Percentiles rank a stretch among this genome's conserved stretches.
Conservation (phyloP, 352 stramenopile genomes). For the Globisporangium irregulare region DNA sequence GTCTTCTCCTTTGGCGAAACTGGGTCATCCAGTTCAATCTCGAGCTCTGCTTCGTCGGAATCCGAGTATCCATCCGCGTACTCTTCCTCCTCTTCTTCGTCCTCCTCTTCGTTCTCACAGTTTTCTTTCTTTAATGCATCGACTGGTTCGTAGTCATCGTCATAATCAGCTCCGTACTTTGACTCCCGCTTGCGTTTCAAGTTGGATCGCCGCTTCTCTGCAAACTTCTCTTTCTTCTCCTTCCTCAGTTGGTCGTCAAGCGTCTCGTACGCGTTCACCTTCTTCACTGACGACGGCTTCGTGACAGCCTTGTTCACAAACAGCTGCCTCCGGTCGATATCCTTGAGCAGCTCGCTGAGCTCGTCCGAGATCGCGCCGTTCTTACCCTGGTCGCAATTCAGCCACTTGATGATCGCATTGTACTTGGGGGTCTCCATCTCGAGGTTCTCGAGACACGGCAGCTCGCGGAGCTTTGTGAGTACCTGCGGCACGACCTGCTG, state of each 20-base stretch:
- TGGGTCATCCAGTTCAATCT: constrained; percentile 22
- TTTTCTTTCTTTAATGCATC: neutral
- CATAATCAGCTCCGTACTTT: constrained; percentile 3
- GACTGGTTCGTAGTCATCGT: constrained; percentile 16
- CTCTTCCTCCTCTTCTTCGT: constrained; percentile 25
- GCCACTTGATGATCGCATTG: constrained; percentile 42
- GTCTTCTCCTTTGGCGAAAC: constrained; percentile 9
- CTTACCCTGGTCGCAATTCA: constrained; percentile 46
- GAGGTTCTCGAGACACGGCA: constrained; percentile 38
- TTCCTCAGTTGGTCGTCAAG: constrained; percentile 42
- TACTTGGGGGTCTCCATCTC: constrained; percentile 43
- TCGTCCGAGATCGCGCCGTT: constrained; percentile 32
- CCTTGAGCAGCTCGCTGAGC: constrained; percentile 30
- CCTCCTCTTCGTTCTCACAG: constrained; percentile 20
- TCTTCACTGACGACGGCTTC: neutral
- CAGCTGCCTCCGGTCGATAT: constrained; percentile 3
- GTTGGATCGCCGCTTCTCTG: constrained; percentile 7
- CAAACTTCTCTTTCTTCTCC: constrained; percentile 17
- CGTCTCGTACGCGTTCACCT: constrained; percentile 30
- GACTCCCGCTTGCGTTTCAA: constrained; percentile 22
- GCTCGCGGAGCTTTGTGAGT: constrained; percentile 36
- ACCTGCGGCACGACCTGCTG: constrained; percentile 18
- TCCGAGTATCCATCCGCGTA: constrained; percentile 32
- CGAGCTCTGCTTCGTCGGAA: constrained; percentile 36
- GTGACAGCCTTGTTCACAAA: neutral